Base-by-base conservation (phyloP, 73 alveolate genomes). In the Effrenium voratum region DNA sequence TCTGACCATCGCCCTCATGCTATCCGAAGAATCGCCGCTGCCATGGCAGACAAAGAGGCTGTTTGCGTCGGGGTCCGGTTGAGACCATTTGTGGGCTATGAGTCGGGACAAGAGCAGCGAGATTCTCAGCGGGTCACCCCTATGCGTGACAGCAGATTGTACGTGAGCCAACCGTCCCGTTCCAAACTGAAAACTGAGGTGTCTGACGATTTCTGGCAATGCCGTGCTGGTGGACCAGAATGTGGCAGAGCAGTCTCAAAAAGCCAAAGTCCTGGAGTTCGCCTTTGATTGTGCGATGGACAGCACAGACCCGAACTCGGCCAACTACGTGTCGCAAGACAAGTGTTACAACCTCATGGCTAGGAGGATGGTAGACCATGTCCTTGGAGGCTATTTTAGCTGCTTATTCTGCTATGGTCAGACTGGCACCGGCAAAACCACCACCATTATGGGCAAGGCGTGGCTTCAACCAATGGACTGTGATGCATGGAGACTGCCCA, bases 251-350 rank as follows among this genome's bases (percentile, higher is more conserved):
- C 96, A 90, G 41, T 90, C 96, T 40, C 86, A 76, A 59, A 90
- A 90, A 55, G 96, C 96, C 72, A 90, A 90, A 41, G 96, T 90
- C 12, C 52, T 79, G 49, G 98, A 91, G 79, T 91, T 91, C 26
- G 98, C 98, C 82, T 91, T 91, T 63, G 98, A 91, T 49, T 91
- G 91, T 16, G 98, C 98, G n/a, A 91, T 91, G 98, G 98, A 91
- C 82, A 73, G 91, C 98, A 73, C 98, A 38, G 91, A 91, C 73
- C 98, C 98, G 1, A n/a, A 44, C 32, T 52, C 96, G 8, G n/a
- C 52, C n/a, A 68, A n/a, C 96, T 90, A 90, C 41, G 96, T 90
- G 96, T 90, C 96, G 44, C 96, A 90, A 68, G 96, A 90, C 46
- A 90, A 68, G 86, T 90, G 96, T 75, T 90, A 90, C 40, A 73